These are phyloP conservation scores for Monilinia fructicola DNA, from an alignment of 2,329 filamentous ascomycete genomes.

Conservation along the genomic window DNA sequence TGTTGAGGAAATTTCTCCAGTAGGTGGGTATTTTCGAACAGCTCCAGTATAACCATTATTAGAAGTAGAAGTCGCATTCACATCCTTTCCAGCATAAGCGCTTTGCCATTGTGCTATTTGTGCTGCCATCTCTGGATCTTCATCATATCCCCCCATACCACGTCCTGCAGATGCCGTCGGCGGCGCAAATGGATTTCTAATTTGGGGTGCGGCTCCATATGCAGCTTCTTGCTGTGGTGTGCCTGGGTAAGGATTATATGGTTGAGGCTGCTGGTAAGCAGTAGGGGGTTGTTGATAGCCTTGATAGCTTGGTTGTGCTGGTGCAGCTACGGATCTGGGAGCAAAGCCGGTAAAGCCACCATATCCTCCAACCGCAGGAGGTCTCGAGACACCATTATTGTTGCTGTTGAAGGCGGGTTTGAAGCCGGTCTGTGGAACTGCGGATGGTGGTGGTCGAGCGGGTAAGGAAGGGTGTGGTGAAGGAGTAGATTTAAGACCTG, in stretches of 20 bases:
- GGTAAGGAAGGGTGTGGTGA: conserved; percentile 65
- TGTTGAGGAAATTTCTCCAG: conserved; percentile 47
- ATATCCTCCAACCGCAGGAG: conserved; percentile 32
- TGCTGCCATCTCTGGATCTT: conserved; percentile 79
- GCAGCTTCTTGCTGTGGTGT: conserved; percentile 37
- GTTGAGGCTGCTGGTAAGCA: conserved; percentile 31
- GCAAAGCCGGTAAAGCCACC: conserved; percentile 56
- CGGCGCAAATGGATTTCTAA: conserved; percentile 77
- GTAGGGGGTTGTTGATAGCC: conserved; percentile 37
- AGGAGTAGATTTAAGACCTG: conserved; percentile 60
- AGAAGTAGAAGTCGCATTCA: conserved; percentile 40
- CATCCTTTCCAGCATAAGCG: conserved; percentile 71
- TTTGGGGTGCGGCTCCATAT: conserved; percentile 62
- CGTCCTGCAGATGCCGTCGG: conserved; percentile 50
- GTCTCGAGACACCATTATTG: conserved; percentile 31
- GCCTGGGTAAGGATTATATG: conserved; percentile 33
- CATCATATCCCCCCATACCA: conserved; percentile 46
- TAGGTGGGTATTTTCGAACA: conserved; percentile 40
- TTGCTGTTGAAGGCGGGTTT: conserved; percentile 32
- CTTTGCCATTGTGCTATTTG: conserved; percentile 95
- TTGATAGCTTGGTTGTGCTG: conserved; percentile 37
- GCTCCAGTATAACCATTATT: conserved; percentile 37
- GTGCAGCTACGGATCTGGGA: conserved; percentile 56
- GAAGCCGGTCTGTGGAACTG: conserved; percentile 29
- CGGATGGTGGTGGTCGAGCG: conserved; percentile 68